Percentiles rank a stretch among this genome's conserved stretches.
Conservation (phyloP, 257 asterid species). For the Nicotiana paniculata region DNA sequence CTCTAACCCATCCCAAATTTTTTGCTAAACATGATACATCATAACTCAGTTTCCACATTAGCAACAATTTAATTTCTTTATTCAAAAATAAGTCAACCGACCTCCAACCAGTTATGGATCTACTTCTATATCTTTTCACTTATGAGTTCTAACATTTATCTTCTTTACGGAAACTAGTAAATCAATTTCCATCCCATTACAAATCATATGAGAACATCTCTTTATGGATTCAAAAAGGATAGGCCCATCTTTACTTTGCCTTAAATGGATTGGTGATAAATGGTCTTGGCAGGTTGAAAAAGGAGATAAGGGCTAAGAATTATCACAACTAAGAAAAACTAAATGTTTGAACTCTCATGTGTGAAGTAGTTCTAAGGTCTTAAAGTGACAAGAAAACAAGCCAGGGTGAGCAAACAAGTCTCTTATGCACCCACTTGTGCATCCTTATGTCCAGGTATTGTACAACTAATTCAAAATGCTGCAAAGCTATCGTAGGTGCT, state of each 20-base stretch:
- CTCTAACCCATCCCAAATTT: too few species aligned
- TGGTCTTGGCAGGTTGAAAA: background rate
- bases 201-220: background rate
- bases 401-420: background rate
- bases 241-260: background rate
- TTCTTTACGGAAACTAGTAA: background rate
- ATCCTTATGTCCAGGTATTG: background rate
- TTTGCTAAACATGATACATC: background rate
- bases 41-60: background rate
- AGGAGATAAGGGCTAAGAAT: background rate
- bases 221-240: too few species aligned
- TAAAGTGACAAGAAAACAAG: background rate
- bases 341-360: background rate
- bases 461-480: background rate
- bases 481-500: background rate
- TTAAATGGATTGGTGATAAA: background rate
- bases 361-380: background rate
- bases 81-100: background rate
- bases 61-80: background rate
- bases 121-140: background rate
- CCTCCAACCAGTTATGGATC: background rate
- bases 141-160: background rate
- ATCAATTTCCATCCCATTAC: background rate
- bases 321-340: background rate
- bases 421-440: background rate